These are phyloP conservation scores for Iris pallida DNA, from an alignment of 116 monocot genomes.

Conservation along the genomic window DNA sequence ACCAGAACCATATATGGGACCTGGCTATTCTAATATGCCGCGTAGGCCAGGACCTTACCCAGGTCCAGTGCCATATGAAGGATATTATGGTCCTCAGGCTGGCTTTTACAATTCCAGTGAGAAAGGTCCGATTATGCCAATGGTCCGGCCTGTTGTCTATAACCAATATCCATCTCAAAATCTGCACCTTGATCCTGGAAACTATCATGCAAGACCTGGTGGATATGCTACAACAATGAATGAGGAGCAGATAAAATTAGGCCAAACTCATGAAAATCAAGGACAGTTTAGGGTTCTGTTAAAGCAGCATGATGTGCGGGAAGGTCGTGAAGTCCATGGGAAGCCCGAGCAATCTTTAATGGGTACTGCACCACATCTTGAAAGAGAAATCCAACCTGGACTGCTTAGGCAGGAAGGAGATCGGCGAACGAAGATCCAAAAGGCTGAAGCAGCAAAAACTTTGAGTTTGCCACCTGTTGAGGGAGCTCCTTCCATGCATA, in stretches of 20 bases:
- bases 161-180: slow-evolving; percentile 34
- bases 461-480: slow-evolving; percentile 7
- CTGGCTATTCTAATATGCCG: slow-evolving; percentile 29
- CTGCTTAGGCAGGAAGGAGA: slow-evolving; percentile 3
- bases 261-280: slow-evolving; percentile 25
- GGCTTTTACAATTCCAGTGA: slow-evolving; percentile 26
- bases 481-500: neutral
- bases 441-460: slow-evolving; percentile 6
- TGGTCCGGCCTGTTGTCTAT: slow-evolving; percentile 15
- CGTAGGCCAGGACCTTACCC: slow-evolving; percentile 51
- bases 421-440: slow-evolving; percentile 4
- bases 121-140: slow-evolving; percentile 12
- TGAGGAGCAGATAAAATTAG: slow-evolving; percentile 31
- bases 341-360: slow-evolving; percentile 2
- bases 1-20: slow-evolving; percentile 44
- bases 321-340: slow-evolving; percentile 17
- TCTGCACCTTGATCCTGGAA: slow-evolving; percentile 16
- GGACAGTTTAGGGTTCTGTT: slow-evolving; percentile 59
- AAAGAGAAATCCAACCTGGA: slow-evolving; percentile 6
- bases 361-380: slow-evolving; percentile 2
- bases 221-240: slow-evolving; percentile 15
- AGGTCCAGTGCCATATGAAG: slow-evolving; percentile 46
- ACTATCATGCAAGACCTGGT: slow-evolving; percentile 20
- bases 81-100: slow-evolving; percentile 46
- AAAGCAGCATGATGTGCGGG: slow-evolving; percentile 46